These are phyloP conservation scores for Trichopus zeylanicus DNA, from an alignment of 116 monocot genomes.

Conservation along the genomic window DNA sequence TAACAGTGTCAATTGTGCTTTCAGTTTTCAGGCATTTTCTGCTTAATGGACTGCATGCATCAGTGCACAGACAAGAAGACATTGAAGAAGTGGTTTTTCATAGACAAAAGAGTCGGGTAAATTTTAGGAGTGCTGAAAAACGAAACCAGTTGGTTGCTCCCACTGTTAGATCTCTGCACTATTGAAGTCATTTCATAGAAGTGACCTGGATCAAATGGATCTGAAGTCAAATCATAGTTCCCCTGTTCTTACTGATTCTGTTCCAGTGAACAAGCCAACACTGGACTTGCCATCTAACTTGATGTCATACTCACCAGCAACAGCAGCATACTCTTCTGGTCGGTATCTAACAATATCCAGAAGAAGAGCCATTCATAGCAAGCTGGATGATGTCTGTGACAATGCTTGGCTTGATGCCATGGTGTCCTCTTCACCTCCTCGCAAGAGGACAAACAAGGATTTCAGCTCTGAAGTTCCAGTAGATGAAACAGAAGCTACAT, in stretches of 20 bases:
- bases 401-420: constrained; percentile 66
- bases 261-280: constrained; percentile 52
- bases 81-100: constrained; percentile 93
- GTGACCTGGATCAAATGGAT: constrained; percentile 45
- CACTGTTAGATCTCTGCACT: not conserved
- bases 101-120: constrained; percentile 85
- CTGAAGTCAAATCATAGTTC: constrained; percentile 42
- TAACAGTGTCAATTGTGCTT: too few relatives aligned
- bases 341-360: constrained; percentile 34
- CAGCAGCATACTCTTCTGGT: constrained; percentile 34
- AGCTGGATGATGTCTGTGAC: constrained; percentile 47
- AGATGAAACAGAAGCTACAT: constrained; percentile 9
- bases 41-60: constrained; percentile 70
- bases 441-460: constrained; percentile 42
- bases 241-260: constrained; percentile 65
- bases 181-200: not conserved
- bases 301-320: constrained; percentile 29
- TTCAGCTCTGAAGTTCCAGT: constrained; percentile 1
- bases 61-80: constrained; percentile 70
- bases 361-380: constrained; percentile 36
- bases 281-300: constrained; percentile 37
- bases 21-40: constrained; percentile 36
- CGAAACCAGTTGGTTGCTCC: not conserved
- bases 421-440: constrained; percentile 78
- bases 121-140: not conserved